phyloP scores from a whole-genome alignment of 129 eudicot species.

The Erigeron canadensis region DNA sequence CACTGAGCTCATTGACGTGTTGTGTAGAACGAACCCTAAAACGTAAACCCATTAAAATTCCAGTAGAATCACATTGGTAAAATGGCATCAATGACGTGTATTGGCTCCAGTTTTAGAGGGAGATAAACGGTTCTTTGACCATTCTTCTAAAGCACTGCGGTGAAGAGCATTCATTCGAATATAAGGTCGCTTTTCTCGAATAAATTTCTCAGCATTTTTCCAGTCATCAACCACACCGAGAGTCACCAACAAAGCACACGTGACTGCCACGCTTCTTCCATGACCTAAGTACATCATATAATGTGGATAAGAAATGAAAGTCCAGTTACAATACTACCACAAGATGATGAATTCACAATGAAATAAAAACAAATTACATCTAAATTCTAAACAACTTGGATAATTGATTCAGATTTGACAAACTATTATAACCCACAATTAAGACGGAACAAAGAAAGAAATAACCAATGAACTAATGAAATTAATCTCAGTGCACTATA shows the following conservation, averaged over 20 bases:
- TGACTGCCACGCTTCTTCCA: constrained; percentile 89
- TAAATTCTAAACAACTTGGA: not conserved
- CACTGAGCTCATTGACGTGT: not conserved
- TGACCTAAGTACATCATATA: constrained; percentile 50
- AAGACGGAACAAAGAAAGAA: constrained; percentile 5
- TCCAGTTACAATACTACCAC: not conserved
- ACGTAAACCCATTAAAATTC: constrained; percentile 8
- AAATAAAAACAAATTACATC: not conserved
- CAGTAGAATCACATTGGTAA: constrained; percentile 1
- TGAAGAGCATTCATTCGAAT: constrained; percentile 82
- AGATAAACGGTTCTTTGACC: constrained; percentile 74
- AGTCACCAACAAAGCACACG: constrained; percentile 80
- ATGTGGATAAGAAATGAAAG: not conserved
- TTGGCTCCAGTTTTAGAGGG: constrained; percentile 38
- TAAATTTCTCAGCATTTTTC: constrained; percentile 78
- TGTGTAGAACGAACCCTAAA: not conserved
- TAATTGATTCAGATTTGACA: too few species aligned
- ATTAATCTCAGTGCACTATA: not conserved
- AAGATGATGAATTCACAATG: not conserved
- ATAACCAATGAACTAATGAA: not conserved
- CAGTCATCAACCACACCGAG: constrained; percentile 81
- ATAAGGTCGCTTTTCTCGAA: constrained; percentile 60
- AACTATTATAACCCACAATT: not conserved
- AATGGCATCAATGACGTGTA: constrained; percentile 20
- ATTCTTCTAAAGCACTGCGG: constrained; percentile 75